Conservation (phyloP, 331 rosid species). For the Dryas integrifolia region DNA sequence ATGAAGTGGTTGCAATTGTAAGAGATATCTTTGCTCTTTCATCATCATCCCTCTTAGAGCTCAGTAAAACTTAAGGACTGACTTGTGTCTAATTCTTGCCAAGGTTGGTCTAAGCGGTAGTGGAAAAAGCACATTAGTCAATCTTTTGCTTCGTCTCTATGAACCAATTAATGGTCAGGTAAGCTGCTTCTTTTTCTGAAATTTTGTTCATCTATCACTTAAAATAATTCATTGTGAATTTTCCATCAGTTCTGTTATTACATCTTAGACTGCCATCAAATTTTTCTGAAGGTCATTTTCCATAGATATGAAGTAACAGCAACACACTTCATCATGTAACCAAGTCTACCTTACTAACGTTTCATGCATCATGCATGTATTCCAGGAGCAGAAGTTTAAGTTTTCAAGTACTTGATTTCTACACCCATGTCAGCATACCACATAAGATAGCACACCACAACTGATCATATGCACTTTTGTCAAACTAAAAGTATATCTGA, state of each 20-base stretch:
- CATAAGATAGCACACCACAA: too few relatives aligned
- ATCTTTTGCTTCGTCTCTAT: conserved; percentile 74
- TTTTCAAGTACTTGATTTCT: too few relatives aligned
- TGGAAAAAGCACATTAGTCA: conserved; percentile 77
- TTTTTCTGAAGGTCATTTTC: conserved; percentile 1
- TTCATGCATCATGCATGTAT: too few relatives aligned
- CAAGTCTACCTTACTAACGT: too few relatives aligned
- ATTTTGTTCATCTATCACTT: background rate
- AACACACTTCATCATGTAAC: too few relatives aligned
- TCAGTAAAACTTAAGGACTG: conserved; percentile 15
- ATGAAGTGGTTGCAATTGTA: conserved; percentile 78
- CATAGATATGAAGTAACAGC: too few relatives aligned
- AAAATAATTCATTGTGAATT: background rate
- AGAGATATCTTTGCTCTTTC: conserved; percentile 26
- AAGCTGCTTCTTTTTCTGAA: conserved; percentile 17
- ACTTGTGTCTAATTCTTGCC: conserved; percentile 24
- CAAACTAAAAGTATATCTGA: too few relatives aligned
- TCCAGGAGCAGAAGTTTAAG: too few relatives aligned
- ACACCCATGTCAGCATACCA: too few relatives aligned
- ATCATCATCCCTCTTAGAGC: background rate
- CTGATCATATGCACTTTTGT: too few relatives aligned
- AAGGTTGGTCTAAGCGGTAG: conserved; percentile 81
- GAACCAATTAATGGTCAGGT: conserved; percentile 76
- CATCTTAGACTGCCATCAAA: background rate
- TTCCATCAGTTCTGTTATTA: background rate